phyloP scores from a whole-genome alignment of 2,329 filamentous ascomycete genomes.

The Xylaria polymorpha region DNA sequence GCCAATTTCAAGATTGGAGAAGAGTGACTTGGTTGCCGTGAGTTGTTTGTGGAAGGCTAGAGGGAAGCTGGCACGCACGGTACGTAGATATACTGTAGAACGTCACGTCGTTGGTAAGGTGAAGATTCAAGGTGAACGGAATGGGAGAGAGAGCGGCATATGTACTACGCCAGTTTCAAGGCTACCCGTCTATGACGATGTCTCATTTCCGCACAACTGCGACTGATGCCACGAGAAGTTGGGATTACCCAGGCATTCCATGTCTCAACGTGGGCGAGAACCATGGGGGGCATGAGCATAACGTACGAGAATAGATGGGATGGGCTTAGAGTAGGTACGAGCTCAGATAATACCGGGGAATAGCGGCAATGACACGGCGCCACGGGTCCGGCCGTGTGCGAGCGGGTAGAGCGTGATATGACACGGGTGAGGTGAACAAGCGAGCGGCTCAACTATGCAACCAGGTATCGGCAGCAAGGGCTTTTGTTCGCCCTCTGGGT shows the following conservation, averaged over 20 bases:
- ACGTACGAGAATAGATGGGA: constrained; percentile 32
- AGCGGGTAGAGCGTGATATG: neutral
- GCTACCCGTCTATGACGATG: constrained; percentile 25
- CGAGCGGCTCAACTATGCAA: constrained; percentile 29
- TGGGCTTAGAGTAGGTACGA: constrained; percentile 25
- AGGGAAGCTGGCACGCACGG: neutral
- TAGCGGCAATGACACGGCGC: constrained; percentile 9
- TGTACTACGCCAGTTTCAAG: constrained; percentile 32
- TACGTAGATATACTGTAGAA: constrained; percentile 2
- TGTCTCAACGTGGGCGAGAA: constrained; percentile 25
- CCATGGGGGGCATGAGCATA: constrained; percentile 26
- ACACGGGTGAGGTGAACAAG: constrained; percentile 10
- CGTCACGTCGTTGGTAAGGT: constrained; percentile 19
- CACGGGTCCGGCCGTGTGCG: constrained; percentile 8
- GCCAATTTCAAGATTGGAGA: neutral
- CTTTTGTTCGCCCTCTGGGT: neutral
- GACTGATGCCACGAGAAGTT: constrained; percentile 15
- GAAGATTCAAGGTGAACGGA: constrained; percentile 22
- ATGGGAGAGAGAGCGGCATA: constrained; percentile 20
- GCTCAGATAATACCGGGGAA: constrained; percentile 23
- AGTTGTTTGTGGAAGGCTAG: constrained; percentile 4
- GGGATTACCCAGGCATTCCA: constrained; percentile 24
- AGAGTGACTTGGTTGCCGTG: constrained; percentile 15
- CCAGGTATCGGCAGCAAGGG: constrained; percentile 19
- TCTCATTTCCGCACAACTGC: constrained; percentile 27